Percentiles rank a stretch among this genome's conserved stretches.
phyloP scores from a whole-genome alignment of 129 eudicot species.

The Flaveria sonorensis region DNA sequence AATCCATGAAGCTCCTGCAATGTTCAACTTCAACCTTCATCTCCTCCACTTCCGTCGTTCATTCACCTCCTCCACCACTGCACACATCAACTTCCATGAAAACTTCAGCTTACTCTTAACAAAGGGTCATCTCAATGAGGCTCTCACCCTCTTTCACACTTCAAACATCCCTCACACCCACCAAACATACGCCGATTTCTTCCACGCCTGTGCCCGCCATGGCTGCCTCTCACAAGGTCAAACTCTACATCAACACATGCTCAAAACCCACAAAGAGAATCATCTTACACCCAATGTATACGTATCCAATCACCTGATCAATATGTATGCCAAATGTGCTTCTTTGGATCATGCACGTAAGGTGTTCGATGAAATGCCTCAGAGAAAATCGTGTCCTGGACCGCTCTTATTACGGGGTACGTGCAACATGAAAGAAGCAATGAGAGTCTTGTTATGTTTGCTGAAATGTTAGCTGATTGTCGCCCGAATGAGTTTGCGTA shows the following conservation, averaged over 20 bases:
- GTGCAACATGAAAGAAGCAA: conserved; percentile 34
- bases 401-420: conserved; percentile 65
- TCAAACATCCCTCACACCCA: conserved; percentile 28
- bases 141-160: conserved; percentile 40
- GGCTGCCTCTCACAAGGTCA: conserved; percentile 37
- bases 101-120: conserved; percentile 17
- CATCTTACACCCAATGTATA: conserved; percentile 24
- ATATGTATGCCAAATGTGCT: conserved; percentile 66
- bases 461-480: conserved; percentile 38
- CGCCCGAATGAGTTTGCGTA: conserved; percentile 69
- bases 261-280: conserved; percentile 21
- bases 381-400: conserved; percentile 75
- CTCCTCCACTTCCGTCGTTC: conserved; percentile 14
- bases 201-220: conserved; percentile 58
- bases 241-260: conserved; percentile 47
- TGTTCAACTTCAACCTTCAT: conserved; percentile 26
- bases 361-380: conserved; percentile 67
- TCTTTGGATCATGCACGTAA: conserved; percentile 47
- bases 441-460: conserved; percentile 49
- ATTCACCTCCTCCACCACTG: conserved; percentile 27
- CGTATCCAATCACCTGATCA: conserved; percentile 55
- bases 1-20: conserved; percentile 16
- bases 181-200: conserved; percentile 55
- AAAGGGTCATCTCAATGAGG: conserved; percentile 46
- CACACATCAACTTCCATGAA: conserved; percentile 31